Evolutionary conservation across 108 stramenopile species (phyloP), one percentile per base, ranked within the genome.

Genomic region (Tribonema minus): DNA sequence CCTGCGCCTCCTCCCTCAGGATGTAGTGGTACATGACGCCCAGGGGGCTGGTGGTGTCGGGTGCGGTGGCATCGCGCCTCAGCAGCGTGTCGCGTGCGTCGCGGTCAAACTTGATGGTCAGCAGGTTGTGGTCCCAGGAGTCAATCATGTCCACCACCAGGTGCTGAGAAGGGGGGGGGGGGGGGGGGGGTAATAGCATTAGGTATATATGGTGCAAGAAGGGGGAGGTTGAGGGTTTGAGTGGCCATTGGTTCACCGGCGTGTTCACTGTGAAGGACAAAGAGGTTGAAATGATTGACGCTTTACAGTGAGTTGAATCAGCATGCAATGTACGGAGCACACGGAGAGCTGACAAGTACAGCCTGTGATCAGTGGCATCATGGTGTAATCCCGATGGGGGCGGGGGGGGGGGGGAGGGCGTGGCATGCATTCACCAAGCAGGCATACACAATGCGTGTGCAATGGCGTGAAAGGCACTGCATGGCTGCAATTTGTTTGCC

Each of bases 1-100:
- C 68, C 25, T 68, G 68, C 38, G 68, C 77, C 30, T 67, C 68
- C 60, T 79, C 77, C 58, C 77, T 58, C 59, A 82, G 31, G 23
- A 60, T 61, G 54, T 72, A 82, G 0, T 61, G 72, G 81, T 82
- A 82, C 65, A 63, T 63, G 7, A 82, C 29, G 7, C 77, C 77
- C 33, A 79, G 68, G 27, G 77, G 77, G 20, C 68, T 64, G 1
- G 3, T n/a, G 3, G 37, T 29, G 36, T 79, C 68, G 32, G 9
- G 6, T 58, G 38, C 4, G 32, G 32, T n/a, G 37, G 6, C 7
- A 70, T 1, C 29, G 31, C 41, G 27, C 27, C 37, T n/a, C 33
- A 54, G 38, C 6, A 9, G n/a, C 33, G 68, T 9, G 41, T 26
- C 25, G 4, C 27, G 32, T 34, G 0, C 9, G 54, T 23, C 40